Percentiles rank a stretch among this genome's conserved stretches.
phyloP scores from a whole-genome alignment of 768 basidiomycete genomes.

The Leccinum incarnatum region DNA sequence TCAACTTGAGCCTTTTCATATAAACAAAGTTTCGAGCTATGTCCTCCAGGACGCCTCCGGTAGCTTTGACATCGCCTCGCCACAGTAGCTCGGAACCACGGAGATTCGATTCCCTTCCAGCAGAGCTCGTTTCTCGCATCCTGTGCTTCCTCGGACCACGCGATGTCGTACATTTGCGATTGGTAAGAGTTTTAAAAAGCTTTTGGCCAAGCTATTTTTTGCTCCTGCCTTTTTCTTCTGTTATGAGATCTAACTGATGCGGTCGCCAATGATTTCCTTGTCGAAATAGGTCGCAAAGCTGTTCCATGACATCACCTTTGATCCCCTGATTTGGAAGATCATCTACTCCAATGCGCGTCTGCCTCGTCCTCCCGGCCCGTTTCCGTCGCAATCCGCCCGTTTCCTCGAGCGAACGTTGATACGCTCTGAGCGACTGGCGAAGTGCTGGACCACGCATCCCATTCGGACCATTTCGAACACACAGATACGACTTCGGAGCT shows the following conservation, averaged over 20 bases:
- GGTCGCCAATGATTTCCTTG: background rate
- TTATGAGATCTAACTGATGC: background rate
- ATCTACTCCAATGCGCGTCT: constrained; percentile 3
- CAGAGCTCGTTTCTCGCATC: background rate
- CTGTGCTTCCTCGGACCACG: background rate
- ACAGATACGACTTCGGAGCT: background rate
- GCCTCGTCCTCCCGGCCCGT: constrained; percentile 12
- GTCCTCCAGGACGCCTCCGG: background rate
- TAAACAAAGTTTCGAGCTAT: background rate
- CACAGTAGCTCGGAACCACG: background rate
- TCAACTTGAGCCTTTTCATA: background rate
- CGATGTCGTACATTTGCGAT: background rate
- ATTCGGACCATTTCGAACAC: constrained; percentile 1
- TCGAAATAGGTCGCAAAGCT: constrained; percentile 6
- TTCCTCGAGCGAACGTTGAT: constrained; percentile 8
- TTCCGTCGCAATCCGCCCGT: background rate
- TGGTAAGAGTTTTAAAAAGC: background rate
- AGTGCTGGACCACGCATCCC: constrained; percentile 7
- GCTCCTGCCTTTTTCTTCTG: background rate
- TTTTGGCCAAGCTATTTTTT: background rate
- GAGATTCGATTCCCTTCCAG: background rate
- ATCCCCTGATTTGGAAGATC: constrained; percentile 5
- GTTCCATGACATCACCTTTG: background rate
- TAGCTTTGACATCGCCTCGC: background rate
- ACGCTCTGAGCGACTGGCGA: constrained; percentile 5